phyloP scores from a whole-genome alignment of 192 early-diverging fungal genomes.

The Gonapodya sp. region DNA sequence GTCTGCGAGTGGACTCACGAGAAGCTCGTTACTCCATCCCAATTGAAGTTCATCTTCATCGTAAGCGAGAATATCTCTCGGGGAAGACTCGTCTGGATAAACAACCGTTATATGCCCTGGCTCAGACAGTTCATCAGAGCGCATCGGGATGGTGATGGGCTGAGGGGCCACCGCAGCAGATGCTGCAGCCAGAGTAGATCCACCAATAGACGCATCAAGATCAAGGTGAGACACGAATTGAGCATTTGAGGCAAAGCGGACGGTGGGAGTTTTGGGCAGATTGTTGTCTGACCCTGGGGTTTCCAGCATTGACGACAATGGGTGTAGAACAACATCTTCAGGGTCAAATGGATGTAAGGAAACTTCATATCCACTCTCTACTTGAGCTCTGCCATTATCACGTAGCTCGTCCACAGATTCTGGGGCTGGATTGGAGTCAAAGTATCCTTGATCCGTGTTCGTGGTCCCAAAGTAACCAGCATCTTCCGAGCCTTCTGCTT shows the following conservation, averaged over 20 bases:
- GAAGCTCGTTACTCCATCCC: slow-evolving; percentile 4
- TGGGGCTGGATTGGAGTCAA: not conserved
- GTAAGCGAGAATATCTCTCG: not conserved
- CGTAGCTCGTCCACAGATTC: not conserved
- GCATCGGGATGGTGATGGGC: not conserved
- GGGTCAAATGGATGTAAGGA: not conserved
- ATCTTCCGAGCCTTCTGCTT: not conserved
- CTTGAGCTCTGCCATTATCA: not conserved
- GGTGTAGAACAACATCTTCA: not conserved
- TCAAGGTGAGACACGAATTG: not conserved
- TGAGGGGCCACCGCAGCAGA: not conserved
- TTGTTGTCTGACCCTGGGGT: not conserved
- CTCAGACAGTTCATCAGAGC: not conserved
- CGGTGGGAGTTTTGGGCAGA: not conserved
- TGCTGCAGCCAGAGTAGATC: not conserved
- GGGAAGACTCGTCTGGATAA: not conserved
- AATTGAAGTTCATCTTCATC: slow-evolving; percentile 2
- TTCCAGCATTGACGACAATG: not conserved
- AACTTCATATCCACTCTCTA: not conserved
- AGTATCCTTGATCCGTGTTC: not conserved
- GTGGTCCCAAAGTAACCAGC: not conserved
- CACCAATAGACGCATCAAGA: not conserved
- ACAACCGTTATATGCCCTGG: not conserved
- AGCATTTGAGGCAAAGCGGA: not conserved
- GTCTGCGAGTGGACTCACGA: not conserved